phyloP scores from a whole-genome alignment of 2,329 filamentous ascomycete species.

The Apiospora rasikravindrae region DNA sequence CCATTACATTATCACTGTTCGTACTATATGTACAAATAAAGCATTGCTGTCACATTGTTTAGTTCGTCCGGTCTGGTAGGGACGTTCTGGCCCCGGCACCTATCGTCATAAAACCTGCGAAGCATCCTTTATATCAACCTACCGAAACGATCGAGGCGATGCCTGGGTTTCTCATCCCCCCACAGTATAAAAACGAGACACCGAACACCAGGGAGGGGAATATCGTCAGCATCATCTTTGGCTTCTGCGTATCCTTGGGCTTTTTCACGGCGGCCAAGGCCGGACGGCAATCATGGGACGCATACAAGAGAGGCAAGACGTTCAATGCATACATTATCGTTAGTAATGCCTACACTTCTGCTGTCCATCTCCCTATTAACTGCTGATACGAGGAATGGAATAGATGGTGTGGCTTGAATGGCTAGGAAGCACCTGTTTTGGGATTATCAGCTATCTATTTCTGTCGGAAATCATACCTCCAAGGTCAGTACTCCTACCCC shows the following conservation, averaged over 20 bases:
- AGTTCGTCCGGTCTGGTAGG: not conserved
- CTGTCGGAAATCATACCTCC: not conserved
- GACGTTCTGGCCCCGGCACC: not conserved
- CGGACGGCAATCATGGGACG: not conserved
- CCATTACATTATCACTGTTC: not conserved
- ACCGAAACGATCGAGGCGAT: not conserved
- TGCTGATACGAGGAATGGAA: not conserved
- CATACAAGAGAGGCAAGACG: not conserved
- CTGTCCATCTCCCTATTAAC: not conserved
- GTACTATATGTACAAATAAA: too few species aligned
- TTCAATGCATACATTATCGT: not conserved
- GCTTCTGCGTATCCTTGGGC: not conserved
- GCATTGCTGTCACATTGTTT: too few species aligned
- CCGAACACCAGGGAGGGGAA: not conserved
- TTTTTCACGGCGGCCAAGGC: slow-evolving; percentile 5
- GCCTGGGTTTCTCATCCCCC: not conserved
- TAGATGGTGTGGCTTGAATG: not conserved
- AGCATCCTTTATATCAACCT: not conserved
- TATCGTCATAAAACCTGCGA: not conserved
- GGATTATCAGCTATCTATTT: not conserved
- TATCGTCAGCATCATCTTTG: not conserved
- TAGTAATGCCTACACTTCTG: not conserved
- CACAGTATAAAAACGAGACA: not conserved
- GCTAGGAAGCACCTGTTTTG: not conserved
- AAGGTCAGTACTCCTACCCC: not conserved